Base-by-base conservation (phyloP, 2,329 filamentous ascomycete species). In the Calonectria henricotiae region DNA sequence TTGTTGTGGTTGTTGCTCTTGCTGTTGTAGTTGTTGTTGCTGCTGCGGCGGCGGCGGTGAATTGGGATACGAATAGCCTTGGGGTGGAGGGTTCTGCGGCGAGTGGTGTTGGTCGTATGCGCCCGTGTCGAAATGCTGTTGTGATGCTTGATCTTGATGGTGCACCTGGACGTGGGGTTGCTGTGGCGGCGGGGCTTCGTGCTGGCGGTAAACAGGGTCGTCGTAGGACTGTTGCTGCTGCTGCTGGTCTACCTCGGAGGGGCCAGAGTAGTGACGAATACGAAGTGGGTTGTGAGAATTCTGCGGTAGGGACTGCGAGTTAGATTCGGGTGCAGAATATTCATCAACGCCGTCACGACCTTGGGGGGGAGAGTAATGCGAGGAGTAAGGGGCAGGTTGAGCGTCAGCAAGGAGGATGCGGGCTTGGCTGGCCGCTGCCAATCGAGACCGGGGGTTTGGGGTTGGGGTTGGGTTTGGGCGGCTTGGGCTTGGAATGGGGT, bases 211-310 rank as follows among this genome's bases (percentile, higher is more conserved):
- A 69, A 78, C 78, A 46, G 83, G 73, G 39, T 88, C 85, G 73
- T 87, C 85, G 75, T 87, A 87, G 23, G 43, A 15, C 39, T 43
- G 85, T 30, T 55, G 51, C 51, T 55, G 51, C 32, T 58, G 51
- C n/a, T 58, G 81, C 25, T 79, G 77, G 30, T 86, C 87, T 68
- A 81, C 75, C 73, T 87, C 86, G 44, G 51, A 84, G 32, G 65
- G 84, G 67, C 82, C 77, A 67, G 82, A 81, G n/a, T 88, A 83
- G 70, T 85, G 85, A 69, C 86, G 87, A 73, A 88, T 85, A 27
- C 85, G 85, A 71, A 76, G 73, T 20, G 76, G 72, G 49, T 78
- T 73, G 74, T 82, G 82, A 66, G 82, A 82, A 73, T 82, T 83
- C 82, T 86, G 84, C 72, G 77, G 78, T 67, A 79, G 79, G 65